Evolutionary conservation across 2,329 filamentous ascomycete genomes (phyloP).

Genomic region (Pseudogymnoascus verrucosus): DNA sequence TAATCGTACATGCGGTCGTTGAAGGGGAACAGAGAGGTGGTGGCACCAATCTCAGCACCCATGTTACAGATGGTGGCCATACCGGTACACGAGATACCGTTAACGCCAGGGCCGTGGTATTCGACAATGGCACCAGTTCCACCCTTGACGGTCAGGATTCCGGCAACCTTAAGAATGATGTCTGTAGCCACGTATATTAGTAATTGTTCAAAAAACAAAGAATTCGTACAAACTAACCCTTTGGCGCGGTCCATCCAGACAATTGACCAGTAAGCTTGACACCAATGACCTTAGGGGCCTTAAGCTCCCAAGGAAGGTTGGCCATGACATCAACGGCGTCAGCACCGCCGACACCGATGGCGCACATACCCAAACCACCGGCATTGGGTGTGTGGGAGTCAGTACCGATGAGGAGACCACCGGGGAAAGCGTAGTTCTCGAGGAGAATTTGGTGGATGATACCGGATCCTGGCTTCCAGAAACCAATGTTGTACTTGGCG

Average conservation of each 20-base stretch:
- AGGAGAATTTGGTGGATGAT: constrained; percentile 99
- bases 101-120: constrained; percentile 66
- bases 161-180: constrained; percentile 94
- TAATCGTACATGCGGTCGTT: constrained; percentile 98
- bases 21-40: constrained; percentile 94
- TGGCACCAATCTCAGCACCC: constrained; percentile 71
- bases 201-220: constrained; percentile 1
- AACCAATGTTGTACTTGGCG: constrained; percentile 99
- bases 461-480: constrained; percentile 97
- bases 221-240: constrained; percentile 51
- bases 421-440: constrained; percentile 99
- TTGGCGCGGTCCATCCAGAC: constrained; percentile 86
- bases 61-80: constrained; percentile 77
- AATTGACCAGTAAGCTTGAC: constrained; percentile 86
- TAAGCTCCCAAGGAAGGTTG: constrained; percentile 93
- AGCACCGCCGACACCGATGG: constrained; percentile 95
- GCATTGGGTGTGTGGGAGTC: constrained; percentile 97
- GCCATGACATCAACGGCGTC: constrained; percentile 99
- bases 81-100: constrained; percentile 71
- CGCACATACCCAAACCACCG: constrained; percentile 89
- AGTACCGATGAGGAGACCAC: constrained; percentile 94
- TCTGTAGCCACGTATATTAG: constrained; percentile 42
- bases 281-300: constrained; percentile 95
- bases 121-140: constrained; percentile 88
- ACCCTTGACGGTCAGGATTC: constrained; percentile 95